Base-by-base conservation (phyloP, 2,329 filamentous ascomycete genomes). In the Aspergillus aculeatus region DNA sequence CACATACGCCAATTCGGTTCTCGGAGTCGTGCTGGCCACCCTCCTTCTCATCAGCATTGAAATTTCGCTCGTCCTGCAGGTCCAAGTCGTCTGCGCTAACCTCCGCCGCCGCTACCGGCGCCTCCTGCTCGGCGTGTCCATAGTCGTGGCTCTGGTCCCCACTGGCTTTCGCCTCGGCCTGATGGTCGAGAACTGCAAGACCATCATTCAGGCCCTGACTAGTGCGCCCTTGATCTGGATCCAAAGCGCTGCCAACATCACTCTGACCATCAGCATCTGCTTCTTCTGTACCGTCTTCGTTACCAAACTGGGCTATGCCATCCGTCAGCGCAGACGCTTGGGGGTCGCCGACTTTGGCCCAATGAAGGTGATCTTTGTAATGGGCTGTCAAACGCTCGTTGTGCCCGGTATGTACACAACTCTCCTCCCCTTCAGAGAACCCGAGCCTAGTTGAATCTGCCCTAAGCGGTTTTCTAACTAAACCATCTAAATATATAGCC, bases 281-380 rank as follows among this genome's bases (percentile, higher is more conserved):
- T 83, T 83, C 70, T 89, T 87, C 76, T 85, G 83, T 62, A 69
- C 77, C n/a, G 74, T 89, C 59, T 89, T 90, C 71, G 80, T 83
- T 44, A 75, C 71, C 58, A 90, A 89, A 72, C 78, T 90, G 4
- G 83, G 81, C 6, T 77, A 81, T 62, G 85, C 85, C 6, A 81
- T 89, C 35, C 70, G 78, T 9, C 77, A 83, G 63, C 82, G 87
- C 23, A 81, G 78, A 57, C 78, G 77, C 65, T 75, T 89, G 61
- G 84, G 85, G 1, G 77, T 88, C 67, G 80, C 77, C 57, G 81
- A 84, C 57, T 88, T 87, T 68, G 85, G 85, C 10, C 84, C 85
- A 1, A 85, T 89, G 80, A 84, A 87, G 66, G 82, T 87, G 58
- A 84, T 89, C 62, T 87, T 87, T 70, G 82, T 89, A 66, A 88